Evolutionary conservation across 805 yeast genomes (phyloP).

Genomic region (Brettanomyces sp.): DNA sequence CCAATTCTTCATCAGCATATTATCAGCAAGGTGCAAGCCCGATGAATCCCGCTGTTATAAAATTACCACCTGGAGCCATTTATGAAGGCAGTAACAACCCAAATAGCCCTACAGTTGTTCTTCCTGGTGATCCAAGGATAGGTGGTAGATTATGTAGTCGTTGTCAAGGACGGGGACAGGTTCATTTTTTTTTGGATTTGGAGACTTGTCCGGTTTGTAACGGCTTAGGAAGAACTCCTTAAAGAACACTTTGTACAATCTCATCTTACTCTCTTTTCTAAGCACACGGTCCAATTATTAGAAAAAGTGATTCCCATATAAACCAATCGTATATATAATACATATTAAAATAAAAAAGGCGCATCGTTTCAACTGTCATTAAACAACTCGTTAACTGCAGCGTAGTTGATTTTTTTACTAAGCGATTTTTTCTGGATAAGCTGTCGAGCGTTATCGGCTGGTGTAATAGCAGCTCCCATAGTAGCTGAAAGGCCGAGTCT

Average conservation of each 20-base stretch:
- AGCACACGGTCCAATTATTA: too few relatives aligned
- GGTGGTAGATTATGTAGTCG: slow-evolving; percentile 71
- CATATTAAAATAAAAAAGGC: too few relatives aligned
- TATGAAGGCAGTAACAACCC: background rate
- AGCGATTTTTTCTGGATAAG: slow-evolving; percentile 69
- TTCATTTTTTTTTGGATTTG: slow-evolving; percentile 46
- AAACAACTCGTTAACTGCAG: slow-evolving; percentile 54
- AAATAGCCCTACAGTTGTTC: slow-evolving; percentile 32
- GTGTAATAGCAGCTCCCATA: slow-evolving; percentile 41
- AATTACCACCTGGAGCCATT: slow-evolving; percentile 18
- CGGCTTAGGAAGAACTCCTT: slow-evolving; percentile 52
- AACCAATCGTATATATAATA: too few relatives aligned
- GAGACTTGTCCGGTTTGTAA: slow-evolving; percentile 55
- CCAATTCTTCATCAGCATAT: background rate
- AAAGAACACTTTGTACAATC: slow-evolving; percentile 1
- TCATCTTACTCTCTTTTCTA: too few relatives aligned
- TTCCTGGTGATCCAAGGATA: slow-evolving; percentile 69
- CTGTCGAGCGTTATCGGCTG: slow-evolving; percentile 72
- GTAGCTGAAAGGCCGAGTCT: slow-evolving; percentile 30
- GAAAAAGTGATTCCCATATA: too few relatives aligned
- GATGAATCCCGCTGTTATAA: slow-evolving; percentile 17
- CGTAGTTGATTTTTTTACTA: slow-evolving; percentile 86
- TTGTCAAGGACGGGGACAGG: slow-evolving; percentile 59
- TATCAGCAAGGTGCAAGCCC: slow-evolving; percentile 2
- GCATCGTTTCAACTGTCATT: slow-evolving; percentile 12